Evolutionary conservation across 768 basidiomycete genomes (phyloP), one percentile per base, ranked within the genome.

Genomic region (Leucocoprinus birnbaumii): DNA sequence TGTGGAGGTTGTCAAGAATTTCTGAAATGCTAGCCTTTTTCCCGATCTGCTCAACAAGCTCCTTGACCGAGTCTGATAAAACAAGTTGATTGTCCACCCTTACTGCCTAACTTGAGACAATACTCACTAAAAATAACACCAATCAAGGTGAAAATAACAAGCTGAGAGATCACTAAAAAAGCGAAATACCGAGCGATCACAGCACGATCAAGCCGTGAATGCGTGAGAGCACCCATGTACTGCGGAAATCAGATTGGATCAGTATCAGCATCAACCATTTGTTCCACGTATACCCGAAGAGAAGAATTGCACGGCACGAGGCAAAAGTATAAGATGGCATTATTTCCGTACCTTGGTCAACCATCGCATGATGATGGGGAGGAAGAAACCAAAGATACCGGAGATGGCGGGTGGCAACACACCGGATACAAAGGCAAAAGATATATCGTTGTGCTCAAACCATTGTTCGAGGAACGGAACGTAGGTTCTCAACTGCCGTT

Each of bases 131-230:
- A 94, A 54, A 86, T 77, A 46, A 95, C 94, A 61, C 92, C 91
- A 58, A 98, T 86, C 55, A 96, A 70, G 14, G 92, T 96, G 77
- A 98, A 99, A 71, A 98, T 85, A 58, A 99, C 77, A 63, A 99
- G 73, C 66, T 98, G 94, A 48, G 89, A 91, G 70, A 97, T 87
- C 56, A 98, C 85, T 69, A 98, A 77, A 80, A 99, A 98, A 1
- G 89, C 78, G 65, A 87, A 98, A 71, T 98, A 98, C 47, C 94
- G 85, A 18, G 92, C 92, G 37, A 95, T 80, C 56, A 98, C 95
- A 35, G 88, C 86, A 31, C 97, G 88, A 63, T 98, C 95, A 50
- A 94, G 80, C 48, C 83, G 82, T 4, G 91, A 91, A 52, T 87
- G 80, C 7, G 87, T 92, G 52, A 84, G 67, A 41, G 83, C 78